Percentiles rank a stretch among this genome's conserved stretches.
phyloP scores from a whole-genome alignment of 768 basidiomycete species.

The Agaricus bisporus region DNA sequence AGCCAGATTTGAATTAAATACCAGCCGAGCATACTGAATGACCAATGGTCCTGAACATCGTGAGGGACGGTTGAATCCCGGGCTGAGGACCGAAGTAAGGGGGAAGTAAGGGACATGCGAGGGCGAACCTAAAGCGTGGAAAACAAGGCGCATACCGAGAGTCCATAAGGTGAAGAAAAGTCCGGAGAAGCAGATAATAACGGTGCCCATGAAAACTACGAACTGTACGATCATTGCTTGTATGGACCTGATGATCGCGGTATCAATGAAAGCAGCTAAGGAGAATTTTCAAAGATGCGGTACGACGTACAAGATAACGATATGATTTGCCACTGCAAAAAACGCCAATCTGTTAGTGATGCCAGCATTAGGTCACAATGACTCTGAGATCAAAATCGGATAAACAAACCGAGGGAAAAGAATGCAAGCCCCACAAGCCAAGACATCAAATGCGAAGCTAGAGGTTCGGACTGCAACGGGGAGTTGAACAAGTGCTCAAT shows the following conservation, averaged over 20 bases:
- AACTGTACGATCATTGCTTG: constrained; percentile 81
- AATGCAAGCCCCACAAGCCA: constrained; percentile 81
- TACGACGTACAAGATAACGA: constrained; percentile 61
- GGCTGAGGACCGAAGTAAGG: constrained; percentile 16
- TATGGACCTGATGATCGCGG: constrained; percentile 44
- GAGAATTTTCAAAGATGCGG: not conserved
- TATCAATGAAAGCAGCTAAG: not conserved
- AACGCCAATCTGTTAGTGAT: constrained; percentile 57
- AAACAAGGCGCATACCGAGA: constrained; percentile 24
- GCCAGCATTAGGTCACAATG: constrained; percentile 3
- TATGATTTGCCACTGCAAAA: constrained; percentile 73
- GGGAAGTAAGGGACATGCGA: not conserved
- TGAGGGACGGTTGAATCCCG: constrained; percentile 18
- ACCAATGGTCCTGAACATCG: constrained; percentile 21
- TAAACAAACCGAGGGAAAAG: constrained; percentile 66
- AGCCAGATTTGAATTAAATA: constrained; percentile 87
- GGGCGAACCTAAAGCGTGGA: not conserved
- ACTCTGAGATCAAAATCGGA: not conserved
- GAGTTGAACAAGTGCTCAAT: not conserved
- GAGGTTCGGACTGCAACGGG: constrained; percentile 37
- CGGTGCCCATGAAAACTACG: constrained; percentile 72
- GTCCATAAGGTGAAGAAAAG: constrained; percentile 50
- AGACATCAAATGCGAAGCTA: constrained; percentile 71
- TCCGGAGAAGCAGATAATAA: constrained; percentile 77
- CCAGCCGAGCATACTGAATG: constrained; percentile 62